Evolutionary conservation across 208 protist species (phyloP).

Genomic region (Novymonas esmeraldas): DNA sequence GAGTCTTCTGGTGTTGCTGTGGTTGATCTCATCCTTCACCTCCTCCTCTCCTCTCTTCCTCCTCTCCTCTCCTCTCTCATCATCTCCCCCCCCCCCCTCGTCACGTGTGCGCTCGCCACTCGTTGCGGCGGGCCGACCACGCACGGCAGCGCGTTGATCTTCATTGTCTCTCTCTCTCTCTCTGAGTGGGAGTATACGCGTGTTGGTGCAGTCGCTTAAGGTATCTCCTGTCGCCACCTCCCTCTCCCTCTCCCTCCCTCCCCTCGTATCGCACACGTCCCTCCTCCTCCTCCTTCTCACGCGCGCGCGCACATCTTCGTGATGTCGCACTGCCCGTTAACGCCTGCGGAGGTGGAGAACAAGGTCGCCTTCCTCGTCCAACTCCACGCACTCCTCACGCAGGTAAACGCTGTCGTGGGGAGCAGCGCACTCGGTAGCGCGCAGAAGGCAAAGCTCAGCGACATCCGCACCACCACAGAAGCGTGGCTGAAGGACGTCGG

Average conservation of each 20-base stretch:
- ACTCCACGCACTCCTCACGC: constrained; percentile 65
- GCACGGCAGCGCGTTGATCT: too few relatives aligned
- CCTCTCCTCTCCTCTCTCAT: neutral
- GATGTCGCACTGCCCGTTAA: constrained; percentile 36
- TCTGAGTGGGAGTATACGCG: neutral
- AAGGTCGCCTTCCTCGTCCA: constrained; percentile 79
- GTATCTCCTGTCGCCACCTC: constrained; percentile 6
- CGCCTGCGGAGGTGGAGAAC: constrained; percentile 68
- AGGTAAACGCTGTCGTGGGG: constrained; percentile 51
- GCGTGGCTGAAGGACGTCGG: constrained; percentile 62
- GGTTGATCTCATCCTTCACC: too few relatives aligned
- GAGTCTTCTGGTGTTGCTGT: too few relatives aligned
- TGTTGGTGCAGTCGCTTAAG: too few relatives aligned
- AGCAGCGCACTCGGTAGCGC: constrained; percentile 40
- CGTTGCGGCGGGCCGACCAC: too few relatives aligned
- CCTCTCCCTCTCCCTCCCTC: neutral
- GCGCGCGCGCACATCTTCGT: too few relatives aligned
- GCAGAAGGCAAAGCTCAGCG: constrained; percentile 54
- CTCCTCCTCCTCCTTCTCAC: too few relatives aligned
- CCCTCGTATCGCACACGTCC: neutral
- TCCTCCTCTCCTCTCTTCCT: neutral
- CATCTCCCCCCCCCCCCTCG: too few relatives aligned
- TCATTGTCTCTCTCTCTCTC: neutral
- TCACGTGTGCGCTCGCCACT: too few relatives aligned
- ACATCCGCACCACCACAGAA: constrained; percentile 47